Evolutionary conservation across 768 basidiomycete genomes (phyloP).

Genomic region (Tylopilus cervinicoccineus): DNA sequence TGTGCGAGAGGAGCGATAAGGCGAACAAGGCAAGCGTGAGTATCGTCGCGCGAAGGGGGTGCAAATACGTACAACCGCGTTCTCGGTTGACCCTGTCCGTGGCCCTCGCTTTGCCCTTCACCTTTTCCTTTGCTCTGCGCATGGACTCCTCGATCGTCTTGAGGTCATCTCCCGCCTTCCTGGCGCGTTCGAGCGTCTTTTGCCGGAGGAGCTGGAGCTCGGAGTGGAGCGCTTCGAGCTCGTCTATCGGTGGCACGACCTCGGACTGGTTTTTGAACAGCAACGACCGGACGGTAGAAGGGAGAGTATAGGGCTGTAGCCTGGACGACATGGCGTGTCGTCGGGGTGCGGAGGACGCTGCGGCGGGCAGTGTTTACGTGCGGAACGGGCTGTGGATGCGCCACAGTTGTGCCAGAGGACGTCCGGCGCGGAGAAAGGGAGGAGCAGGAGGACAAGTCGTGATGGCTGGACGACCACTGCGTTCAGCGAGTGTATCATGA

Average conservation of each 20-base stretch:
- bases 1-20: conserved; percentile 14
- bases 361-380: conserved; percentile 5
- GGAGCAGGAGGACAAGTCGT: background rate
- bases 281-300: conserved; percentile 50
- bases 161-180: conserved; percentile 75
- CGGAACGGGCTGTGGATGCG: conserved; percentile 9
- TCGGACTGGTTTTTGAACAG: conserved; percentile 65
- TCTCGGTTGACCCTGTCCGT: conserved; percentile 71
- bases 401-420: conserved; percentile 8
- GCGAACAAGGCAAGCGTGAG: conserved; percentile 13
- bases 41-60: conserved; percentile 1
- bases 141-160: conserved; percentile 72
- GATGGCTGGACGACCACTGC: background rate
- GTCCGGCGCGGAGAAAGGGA: conserved; percentile 13
- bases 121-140: conserved; percentile 72
- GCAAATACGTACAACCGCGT: conserved; percentile 62
- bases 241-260: conserved; percentile 64
- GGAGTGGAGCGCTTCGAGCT: conserved; percentile 59
- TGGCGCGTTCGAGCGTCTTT: conserved; percentile 55
- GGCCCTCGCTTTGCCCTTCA: conserved; percentile 67
- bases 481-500: conserved; percentile 23
- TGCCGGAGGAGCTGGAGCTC: conserved; percentile 57
- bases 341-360: conserved; percentile 15
- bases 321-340: conserved; percentile 55
- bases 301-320: conserved; percentile 46